phyloP scores from a whole-genome alignment of 2,329 filamentous ascomycete genomes.

The Pseudocercospora musae region DNA sequence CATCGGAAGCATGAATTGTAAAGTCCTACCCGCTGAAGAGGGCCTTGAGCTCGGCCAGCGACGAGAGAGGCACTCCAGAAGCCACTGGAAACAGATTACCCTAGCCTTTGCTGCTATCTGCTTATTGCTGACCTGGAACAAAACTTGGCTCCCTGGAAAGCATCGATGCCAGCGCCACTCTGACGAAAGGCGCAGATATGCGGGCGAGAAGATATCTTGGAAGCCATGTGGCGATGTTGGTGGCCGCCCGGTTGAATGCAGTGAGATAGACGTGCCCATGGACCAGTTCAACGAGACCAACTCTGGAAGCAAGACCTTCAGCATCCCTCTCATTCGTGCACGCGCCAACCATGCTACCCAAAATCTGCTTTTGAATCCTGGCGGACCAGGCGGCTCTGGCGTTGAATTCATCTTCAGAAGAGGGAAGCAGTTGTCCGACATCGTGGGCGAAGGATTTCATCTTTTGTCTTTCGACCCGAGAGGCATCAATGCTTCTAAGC shows the following conservation, averaged over 20 bases:
- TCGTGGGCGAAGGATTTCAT: constrained; percentile 24
- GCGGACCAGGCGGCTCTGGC: constrained; percentile 22
- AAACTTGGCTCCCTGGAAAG: neutral
- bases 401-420: constrained; percentile 22
- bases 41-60: neutral
- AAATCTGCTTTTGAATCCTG: constrained; percentile 21
- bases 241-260: constrained; percentile 18
- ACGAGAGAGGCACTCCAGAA: neutral
- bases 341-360: constrained; percentile 17
- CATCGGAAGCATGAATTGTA: neutral
- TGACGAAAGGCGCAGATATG: neutral
- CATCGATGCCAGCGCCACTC: neutral
- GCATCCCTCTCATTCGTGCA: constrained; percentile 20
- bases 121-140: neutral
- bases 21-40: neutral
- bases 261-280: constrained; percentile 22
- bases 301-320: constrained; percentile 24
- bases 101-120: neutral
- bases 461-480: constrained; percentile 24
- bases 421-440: constrained; percentile 23
- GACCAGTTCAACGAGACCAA: constrained; percentile 24
- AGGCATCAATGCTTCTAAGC: constrained; percentile 23
- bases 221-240: constrained; percentile 20
- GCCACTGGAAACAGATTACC: neutral
- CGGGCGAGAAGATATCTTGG: constrained; percentile 24